Base-by-base conservation (phyloP, 805 yeast species). In the Babjeviella inositovora region DNA sequence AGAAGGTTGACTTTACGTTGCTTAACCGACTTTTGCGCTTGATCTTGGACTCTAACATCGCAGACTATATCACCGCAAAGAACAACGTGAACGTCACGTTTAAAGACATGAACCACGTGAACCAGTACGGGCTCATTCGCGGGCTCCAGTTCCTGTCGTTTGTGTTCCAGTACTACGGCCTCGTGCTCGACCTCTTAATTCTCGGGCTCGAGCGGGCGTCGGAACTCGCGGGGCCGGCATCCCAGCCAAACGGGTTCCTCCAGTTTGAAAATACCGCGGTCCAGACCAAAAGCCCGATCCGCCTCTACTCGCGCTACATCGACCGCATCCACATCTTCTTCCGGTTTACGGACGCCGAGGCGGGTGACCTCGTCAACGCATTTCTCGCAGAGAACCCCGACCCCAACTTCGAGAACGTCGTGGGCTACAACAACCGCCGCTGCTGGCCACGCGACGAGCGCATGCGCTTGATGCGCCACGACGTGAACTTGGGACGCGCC, bases 361-460 rank as follows among this genome's bases (percentile, higher is more conserved):
- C 90, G 0, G 68, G 65, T 17, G 93, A 70, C 7, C 50, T 90
- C 19, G 64, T 77, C 10, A 74, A 73, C 28, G 87, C 80, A 13
- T 82, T 58, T 37, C 47, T 85, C 12, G 59, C 77, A 0, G 93
- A 81, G 35, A 77, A 81, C 37, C 94, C 95, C 1, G 95, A 85
- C 50, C 94, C 94, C 0, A 81, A 85, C 39, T 80, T 79, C 45
- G 93, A 79, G 37, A 77, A 74, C 34, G 71, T 74, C 5, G 69
- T 77, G 17, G 92, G 92, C 0, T 87, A 84, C 45, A 79, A 77
- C 38, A 87, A 82, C 34, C 76, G 77, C 34, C 70, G 71, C 23
- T 84, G 96, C 41, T 90, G 99, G 99, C 95, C 98, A 3, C 54
- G 79, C 21, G 97, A 90, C 41, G 55, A 73, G 11, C 64, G 96